phyloP scores from a whole-genome alignment of 2,329 filamentous ascomycete species.

The Colletotrichum karsti region DNA sequence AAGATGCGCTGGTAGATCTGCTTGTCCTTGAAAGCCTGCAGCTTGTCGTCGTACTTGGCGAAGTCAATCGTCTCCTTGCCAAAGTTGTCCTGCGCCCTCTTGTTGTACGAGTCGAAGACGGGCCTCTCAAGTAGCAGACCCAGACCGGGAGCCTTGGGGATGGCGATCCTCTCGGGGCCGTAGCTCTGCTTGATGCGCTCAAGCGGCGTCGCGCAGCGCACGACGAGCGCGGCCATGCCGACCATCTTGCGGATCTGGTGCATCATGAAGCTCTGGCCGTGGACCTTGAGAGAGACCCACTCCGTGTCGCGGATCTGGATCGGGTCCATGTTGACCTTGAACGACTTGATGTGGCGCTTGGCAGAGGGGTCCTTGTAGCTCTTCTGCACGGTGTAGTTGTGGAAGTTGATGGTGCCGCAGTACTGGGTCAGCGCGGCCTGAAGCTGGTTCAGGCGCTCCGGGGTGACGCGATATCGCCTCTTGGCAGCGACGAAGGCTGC shows the following conservation, averaged over 20 bases:
- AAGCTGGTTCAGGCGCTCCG: slow-evolving; percentile 75
- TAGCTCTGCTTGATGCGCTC: slow-evolving; percentile 80
- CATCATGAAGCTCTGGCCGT: slow-evolving; percentile 99
- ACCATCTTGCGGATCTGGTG: slow-evolving; percentile 99
- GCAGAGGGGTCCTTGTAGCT: slow-evolving; percentile 81
- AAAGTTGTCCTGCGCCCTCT: slow-evolving; percentile 69
- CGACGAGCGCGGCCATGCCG: slow-evolving; percentile 85
- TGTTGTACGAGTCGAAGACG: slow-evolving; percentile 91
- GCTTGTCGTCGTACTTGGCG: slow-evolving; percentile 76
- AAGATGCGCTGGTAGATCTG: slow-evolving; percentile 95
- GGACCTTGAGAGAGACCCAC: slow-evolving; percentile 95
- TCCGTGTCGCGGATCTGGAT: slow-evolving; percentile 91
- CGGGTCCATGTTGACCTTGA: slow-evolving; percentile 78
- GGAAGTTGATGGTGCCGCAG: slow-evolving; percentile 87
- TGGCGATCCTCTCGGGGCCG: slow-evolving; percentile 76
- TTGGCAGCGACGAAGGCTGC: slow-evolving; percentile 84
- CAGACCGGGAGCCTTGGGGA: slow-evolving; percentile 92
- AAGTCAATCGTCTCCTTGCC: slow-evolving; percentile 80
- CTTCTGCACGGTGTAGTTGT: slow-evolving; percentile 98
- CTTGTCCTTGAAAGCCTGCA: slow-evolving; percentile 88
- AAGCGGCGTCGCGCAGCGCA: slow-evolving; percentile 82
- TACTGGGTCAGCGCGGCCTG: slow-evolving; percentile 80
- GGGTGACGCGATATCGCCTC: slow-evolving; percentile 82
- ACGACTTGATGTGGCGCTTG: slow-evolving; percentile 92
- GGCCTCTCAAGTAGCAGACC: slow-evolving; percentile 90